A percentile compares a stretch with the other conserved stretches of the same genome.
phyloP scores from a whole-genome alignment of 345 rosid species.

The Lenwebbia sp. region DNA sequence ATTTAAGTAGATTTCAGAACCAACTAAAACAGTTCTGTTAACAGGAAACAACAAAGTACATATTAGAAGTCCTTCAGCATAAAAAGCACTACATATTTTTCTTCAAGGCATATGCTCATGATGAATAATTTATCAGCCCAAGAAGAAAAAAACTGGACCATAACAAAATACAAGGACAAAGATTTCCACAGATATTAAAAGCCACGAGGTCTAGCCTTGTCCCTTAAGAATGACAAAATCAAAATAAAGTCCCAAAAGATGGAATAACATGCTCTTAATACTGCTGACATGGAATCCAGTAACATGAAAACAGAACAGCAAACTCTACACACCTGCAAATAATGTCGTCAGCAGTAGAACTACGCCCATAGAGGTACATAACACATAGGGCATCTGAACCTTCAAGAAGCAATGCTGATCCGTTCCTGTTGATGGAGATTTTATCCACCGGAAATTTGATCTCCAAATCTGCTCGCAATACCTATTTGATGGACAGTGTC shows the following conservation, averaged over 20 bases:
- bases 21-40: constrained; percentile 71
- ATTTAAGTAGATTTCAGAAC: constrained; percentile 50
- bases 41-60: background rate
- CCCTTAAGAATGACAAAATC: background rate
- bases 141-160: background rate
- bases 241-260: background rate
- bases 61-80: background rate
- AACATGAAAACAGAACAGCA: background rate
- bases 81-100: background rate
- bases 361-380: constrained; percentile 70
- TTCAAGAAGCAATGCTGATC: constrained; percentile 63
- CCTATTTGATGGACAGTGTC: constrained; percentile 22
- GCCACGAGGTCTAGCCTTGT: background rate
- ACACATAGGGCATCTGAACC: constrained; percentile 62
- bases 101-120: background rate
- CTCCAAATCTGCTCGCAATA: constrained; percentile 49
- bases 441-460: constrained; percentile 42
- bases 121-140: background rate
- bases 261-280: background rate
- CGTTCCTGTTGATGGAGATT: constrained; percentile 70
- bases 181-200: background rate
- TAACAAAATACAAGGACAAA: background rate
- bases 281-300: background rate
- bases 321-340: constrained; percentile 56
- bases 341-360: constrained; percentile 37